These are phyloP conservation scores for Trypanosoma avium DNA, from an alignment of 208 protist genomes.

Conservation along the genomic window DNA sequence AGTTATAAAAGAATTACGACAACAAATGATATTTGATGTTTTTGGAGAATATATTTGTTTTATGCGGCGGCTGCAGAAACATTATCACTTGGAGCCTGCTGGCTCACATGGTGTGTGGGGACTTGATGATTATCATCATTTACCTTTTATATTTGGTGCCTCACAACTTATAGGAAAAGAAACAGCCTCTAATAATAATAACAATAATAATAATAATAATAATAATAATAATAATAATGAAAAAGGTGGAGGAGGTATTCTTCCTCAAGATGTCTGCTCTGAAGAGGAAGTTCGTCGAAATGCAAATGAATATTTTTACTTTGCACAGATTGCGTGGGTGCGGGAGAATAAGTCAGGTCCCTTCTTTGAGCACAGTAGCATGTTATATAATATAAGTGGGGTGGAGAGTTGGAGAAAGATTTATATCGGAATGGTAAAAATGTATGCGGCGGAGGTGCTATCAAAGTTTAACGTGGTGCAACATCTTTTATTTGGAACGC, in stretches of 20 bases:
- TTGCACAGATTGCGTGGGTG: constrained; percentile 81
- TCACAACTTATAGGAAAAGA: constrained; percentile 92
- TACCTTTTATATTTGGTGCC: constrained; percentile 97
- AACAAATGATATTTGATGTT: constrained; percentile 81
- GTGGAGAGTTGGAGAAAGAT: constrained; percentile 90
- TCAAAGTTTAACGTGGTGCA: constrained; percentile 95
- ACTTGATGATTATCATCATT: constrained; percentile 99
- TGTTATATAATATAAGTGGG: constrained; percentile 91
- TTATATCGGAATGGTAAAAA: constrained; percentile 92
- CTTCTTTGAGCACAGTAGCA: constrained; percentile 93
- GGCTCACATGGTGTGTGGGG: constrained; percentile 98
- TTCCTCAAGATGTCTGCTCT: constrained; percentile 73
- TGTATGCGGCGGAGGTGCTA: constrained; percentile 95
- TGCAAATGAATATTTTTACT: constrained; percentile 64
- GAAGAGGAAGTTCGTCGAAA: constrained; percentile 31
- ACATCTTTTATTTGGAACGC: constrained; percentile 92
- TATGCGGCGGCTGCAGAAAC: constrained; percentile 82
- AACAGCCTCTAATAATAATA: no score
- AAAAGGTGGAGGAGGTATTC: constrained; percentile 70
- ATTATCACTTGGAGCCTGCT: constrained; percentile 95
- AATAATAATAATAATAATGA: background rate
- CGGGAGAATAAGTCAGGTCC: constrained; percentile 83
- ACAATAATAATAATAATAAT: no score
- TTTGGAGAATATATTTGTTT: constrained; percentile 94
- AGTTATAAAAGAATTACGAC: constrained; percentile 44